Evolutionary conservation across 202 grass and related monocot species (phyloP), one percentile per base, ranked within the genome.

Genomic region (Eragrostis tef): DNA sequence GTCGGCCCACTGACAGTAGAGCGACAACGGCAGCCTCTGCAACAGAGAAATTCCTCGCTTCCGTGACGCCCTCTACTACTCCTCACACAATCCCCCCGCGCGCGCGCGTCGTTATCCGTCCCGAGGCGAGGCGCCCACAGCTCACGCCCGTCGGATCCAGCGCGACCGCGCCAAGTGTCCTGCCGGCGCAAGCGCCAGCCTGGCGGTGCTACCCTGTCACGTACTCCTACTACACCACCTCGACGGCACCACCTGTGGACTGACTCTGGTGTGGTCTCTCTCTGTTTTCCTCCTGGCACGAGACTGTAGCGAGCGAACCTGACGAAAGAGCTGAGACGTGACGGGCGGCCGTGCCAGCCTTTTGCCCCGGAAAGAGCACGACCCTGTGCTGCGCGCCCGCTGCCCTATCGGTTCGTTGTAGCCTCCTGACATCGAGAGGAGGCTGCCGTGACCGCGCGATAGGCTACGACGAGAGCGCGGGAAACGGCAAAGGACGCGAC

Each of bases 361-460:
- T 25, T 53, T 21, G 43, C 42, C 26, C 59, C 66, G 41, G 54
- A 83, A 87, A 82, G 73, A 25, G 72, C 56, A 65, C 44, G 43
- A 57, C 31, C 14, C 57, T 57, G 44, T n/a, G 21, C 21, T 22
- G 48, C 26, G 64, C 31, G 9, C 16, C 29, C 29, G 27, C 51
- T 22, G 85, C 22, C 64, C 61, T 69, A 74, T 64, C 10, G 48
- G 13, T 57, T 66, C 42, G 36, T 67, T 45, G 48, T 36, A 51
- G 43, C 16, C 59, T 63, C 16, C 59, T 63, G 26, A 13, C 13
- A 16, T 27, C 24, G 58, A 31, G 60, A 31, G 72, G 26, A 4
- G 46, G 16, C 44, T 84, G 87, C 77, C 82, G 82, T 65, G 71
- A 22, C 57, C 77, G 9, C 2, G 42, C 19, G 69, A 75, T 63